Evolutionary conservation across 208 protist genomes (phyloP), one percentile per base, ranked within the genome.

Genomic region (Acanthamoeba healyi): DNA sequence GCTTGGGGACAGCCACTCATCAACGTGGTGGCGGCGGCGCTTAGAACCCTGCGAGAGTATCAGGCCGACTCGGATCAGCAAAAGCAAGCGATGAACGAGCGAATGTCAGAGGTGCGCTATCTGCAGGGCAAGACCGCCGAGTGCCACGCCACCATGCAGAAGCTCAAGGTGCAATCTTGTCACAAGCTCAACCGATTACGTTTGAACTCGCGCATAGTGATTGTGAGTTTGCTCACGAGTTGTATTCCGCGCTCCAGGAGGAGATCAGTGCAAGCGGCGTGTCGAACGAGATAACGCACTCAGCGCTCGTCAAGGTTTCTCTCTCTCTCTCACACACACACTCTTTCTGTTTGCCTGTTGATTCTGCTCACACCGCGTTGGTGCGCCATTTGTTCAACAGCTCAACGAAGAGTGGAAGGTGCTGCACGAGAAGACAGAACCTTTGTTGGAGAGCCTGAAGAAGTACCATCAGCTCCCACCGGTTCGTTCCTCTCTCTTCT

Each of bases 111-210:
- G 36, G 70, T 79, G 36, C 1, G 70, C 36, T 79, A 79, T 46
- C 70, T 79, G 5, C 70, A 79, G 40, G 70, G 70, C 70, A 79
- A 79, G 70, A 79, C 70, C 32, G 70, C 70, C 24, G 70, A 79
- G 70, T 40, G 22, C 36, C 32, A 79, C 70, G 70, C 70, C 70
- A 44, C 70, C 70, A 79, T 79, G 40, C 70, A 79, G 70, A 79
- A 79, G 70, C 70, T 79, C 32, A 79, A 79, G 70, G 70, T 79
- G 10, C 14, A 19, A 15, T 51, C 46, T 15, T 9, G 46, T 51
- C 10, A 19, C 17, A 10, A 51, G 10, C 46, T 10, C 46, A 15
- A 19, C 46, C n/a, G n/a, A n/a, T n/a, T n/a, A n/a, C n/a, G n/a
- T n/a, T n/a, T n/a, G n/a, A n/a, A n/a, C n/a, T n/a, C n/a, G n/a